Evolutionary conservation across 306 rosid species (phyloP), one percentile per base, ranked within the genome.

Genomic region (Fagus sylvatica): DNA sequence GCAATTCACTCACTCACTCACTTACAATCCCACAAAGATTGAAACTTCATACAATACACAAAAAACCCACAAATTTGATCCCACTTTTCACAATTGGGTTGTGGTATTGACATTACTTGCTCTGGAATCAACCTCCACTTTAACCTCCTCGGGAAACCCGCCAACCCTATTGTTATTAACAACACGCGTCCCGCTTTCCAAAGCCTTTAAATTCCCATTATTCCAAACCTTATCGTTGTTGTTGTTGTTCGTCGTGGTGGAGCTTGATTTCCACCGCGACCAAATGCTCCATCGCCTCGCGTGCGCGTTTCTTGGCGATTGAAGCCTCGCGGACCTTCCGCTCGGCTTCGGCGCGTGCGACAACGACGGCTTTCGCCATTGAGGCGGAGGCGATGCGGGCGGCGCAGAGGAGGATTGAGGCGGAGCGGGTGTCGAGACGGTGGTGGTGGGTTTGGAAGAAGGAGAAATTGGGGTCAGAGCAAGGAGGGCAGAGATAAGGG

Each of bases 321-420:
- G 91, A 86, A 1, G 97, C 85, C 49, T 91, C 98, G 28, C 79
- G 72, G 0, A 82, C 91, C 10, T 80, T 78, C 33, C 84, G 64
- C n/a, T 93, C 97, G 3, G 88, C 90, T 46, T 85, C 84, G 6
- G 79, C 73, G 5, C 67, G 72, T 9, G 93, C 87, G 11, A 61
- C 28, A 28, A 22, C 9, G 15, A 70, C 72, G 1, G 88, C 83
- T 78, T 81, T 91, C n/a, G 69, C 28, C 83, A 81, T 77, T 9
- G 90, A 81, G 0, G 88, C 67, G 0, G 85, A 53, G 5, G 97
- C 88, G 69, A 93, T 73, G 75, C 80, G 85, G 15, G 91, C 84
- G 2, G 98, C 98, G 64, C 98, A 93, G 75, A 85, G 84, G 62
- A 91, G 74, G 3, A 87, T 81, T 2, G 41, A 41, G 5, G 90